Conservation (phyloP, 1,139 yeast species). For the Spencermartinsiella ligniputridi region DNA sequence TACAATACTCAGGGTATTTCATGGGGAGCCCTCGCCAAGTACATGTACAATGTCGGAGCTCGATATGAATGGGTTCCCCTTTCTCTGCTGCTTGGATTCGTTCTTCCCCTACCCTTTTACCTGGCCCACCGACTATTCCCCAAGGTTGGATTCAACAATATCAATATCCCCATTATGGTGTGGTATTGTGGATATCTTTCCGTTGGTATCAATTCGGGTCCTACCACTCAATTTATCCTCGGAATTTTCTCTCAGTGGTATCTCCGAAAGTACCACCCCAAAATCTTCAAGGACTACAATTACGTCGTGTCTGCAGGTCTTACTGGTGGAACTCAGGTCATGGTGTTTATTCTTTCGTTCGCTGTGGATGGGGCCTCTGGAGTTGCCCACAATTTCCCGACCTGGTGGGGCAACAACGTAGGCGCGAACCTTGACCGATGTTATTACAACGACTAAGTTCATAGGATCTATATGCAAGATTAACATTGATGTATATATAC, state of each 20-base stretch:
- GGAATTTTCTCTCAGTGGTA: conserved; percentile 29
- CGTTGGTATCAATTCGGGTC: conserved; percentile 32
- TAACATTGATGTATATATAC: too few species aligned
- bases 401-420: conserved; percentile 22
- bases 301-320: conserved; percentile 45
- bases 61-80: conserved; percentile 30
- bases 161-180: conserved; percentile 28
- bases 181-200: conserved; percentile 31
- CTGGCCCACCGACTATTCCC: conserved; percentile 25
- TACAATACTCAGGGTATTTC: conserved; percentile 33
- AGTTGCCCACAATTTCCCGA: conserved; percentile 16
- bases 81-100: conserved; percentile 27
- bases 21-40: conserved; percentile 33
- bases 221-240: conserved; percentile 27
- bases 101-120: conserved; percentile 28
- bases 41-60: conserved; percentile 27
- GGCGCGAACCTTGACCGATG: conserved; percentile 16
- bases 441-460: conserved; percentile 12
- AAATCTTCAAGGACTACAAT: conserved; percentile 38
- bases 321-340: conserved; percentile 39
- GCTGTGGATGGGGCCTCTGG: conserved; percentile 24
- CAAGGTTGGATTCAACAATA: conserved; percentile 24
- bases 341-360: conserved; percentile 23
- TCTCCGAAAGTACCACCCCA: conserved; percentile 21
- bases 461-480: too few species aligned